Conservation (phyloP, 129 eudicot species). For the Saussurea involucrata region DNA sequence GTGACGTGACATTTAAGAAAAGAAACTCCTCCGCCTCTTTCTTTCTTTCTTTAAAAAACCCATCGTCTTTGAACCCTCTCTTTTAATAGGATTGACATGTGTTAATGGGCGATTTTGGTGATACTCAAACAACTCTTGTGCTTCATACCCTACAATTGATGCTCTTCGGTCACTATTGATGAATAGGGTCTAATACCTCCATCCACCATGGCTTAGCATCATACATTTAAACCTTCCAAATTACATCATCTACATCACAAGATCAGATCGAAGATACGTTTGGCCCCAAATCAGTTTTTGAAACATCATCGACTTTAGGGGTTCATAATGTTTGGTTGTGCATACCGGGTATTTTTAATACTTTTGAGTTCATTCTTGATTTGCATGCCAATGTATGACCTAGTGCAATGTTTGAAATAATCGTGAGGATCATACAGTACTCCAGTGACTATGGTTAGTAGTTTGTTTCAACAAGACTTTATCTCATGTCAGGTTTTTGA, state of each 20-base stretch:
- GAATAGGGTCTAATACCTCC: neutral
- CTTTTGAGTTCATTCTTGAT: neutral
- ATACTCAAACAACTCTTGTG: neutral
- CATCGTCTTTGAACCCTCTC: too few relatives aligned
- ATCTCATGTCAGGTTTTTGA: neutral
- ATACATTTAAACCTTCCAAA: neutral
- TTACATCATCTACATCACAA: neutral
- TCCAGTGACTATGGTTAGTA: neutral
- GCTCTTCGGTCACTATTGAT: neutral
- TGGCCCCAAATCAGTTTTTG: neutral
- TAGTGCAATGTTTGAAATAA: neutral
- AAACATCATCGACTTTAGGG: neutral
- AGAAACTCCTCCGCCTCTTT: neutral
- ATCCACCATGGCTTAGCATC: neutral
- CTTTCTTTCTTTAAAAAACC: neutral
- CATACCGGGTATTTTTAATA: neutral
- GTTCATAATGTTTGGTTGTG: neutral
- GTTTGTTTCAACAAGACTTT: neutral
- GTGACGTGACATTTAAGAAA: neutral
- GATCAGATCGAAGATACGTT: neutral
- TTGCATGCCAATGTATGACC: neutral
- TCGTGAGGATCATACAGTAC: neutral
- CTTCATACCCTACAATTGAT: neutral
- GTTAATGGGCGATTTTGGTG: neutral
- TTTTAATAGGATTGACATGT: neutral